Base-by-base conservation (phyloP, 2,329 filamentous ascomycete species). In the Madurella fahalii region DNA sequence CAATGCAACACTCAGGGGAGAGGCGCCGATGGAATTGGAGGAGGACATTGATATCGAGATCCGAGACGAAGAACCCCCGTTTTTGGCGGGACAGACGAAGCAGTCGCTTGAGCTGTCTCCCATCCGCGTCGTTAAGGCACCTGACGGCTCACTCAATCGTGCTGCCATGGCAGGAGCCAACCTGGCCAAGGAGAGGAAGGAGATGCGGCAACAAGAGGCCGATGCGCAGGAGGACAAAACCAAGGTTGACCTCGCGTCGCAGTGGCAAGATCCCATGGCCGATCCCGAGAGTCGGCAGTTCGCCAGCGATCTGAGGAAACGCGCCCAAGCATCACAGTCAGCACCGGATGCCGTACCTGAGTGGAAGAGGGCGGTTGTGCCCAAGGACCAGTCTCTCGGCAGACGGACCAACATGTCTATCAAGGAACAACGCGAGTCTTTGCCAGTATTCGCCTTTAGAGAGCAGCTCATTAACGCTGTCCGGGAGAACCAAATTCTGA, bases 181-280 rank as follows among this genome's bases (percentile, higher is more conserved):
- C 4, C 73, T 99, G 13, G 89, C 93, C 4, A 95, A 94, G 68
- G 94, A 99, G 68, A 81, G 94, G 50, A 86, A 90, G 68, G 94
- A 99, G 57, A 65, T 96, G 62, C 85, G 90, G 57, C 90, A 96
- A 65, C 88, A 95, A 67, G 93, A 99, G 71, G 85, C 84, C 0
- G 88, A 95, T 56, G 90, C 72, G 75, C 88, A 73, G 74, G 87
- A 90, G 18, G 84, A 94, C 58, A 84, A 89, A 60, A 80, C 84
- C 0, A 87, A 91, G 64, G 87, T 94, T 32, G 91, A 97, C 65
- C 76, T 99, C 2, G 84, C 87, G 50, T 84, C 89, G 12, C 91
- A 96, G 70, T 99, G 95, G 95, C 88, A 96, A 54, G 94, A 99
- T 69, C 94, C 94, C 0, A 96, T 99, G 92, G 87, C 90, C 13